Conservation (phyloP, 805 yeast genomes). For the Lachancea nothofagi region DNA sequence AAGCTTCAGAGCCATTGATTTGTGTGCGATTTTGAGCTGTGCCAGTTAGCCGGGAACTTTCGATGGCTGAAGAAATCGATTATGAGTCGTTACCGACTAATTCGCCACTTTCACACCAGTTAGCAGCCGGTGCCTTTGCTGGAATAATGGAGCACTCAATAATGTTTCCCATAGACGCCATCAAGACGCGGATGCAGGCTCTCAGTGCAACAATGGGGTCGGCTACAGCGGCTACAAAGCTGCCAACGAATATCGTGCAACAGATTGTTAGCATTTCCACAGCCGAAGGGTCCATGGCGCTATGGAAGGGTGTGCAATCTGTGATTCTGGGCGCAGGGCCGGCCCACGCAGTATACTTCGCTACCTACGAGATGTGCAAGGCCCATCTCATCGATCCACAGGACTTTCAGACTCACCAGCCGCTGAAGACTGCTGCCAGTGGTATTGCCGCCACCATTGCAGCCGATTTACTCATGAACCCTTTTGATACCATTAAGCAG, state of each 20-base stretch:
- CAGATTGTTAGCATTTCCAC: conserved; percentile 74
- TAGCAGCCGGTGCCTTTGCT: conserved; percentile 95
- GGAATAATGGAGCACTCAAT: conserved; percentile 98
- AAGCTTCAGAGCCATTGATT: not conserved
- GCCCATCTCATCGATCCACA: conserved; percentile 32
- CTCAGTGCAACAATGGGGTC: conserved; percentile 28
- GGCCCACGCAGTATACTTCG: conserved; percentile 93
- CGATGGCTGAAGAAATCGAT: conserved; percentile 51
- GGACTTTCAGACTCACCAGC: conserved; percentile 47
- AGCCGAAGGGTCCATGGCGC: conserved; percentile 78
- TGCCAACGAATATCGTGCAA: conserved; percentile 41
- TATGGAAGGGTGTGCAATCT: conserved; percentile 92
- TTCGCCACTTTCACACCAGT: conserved; percentile 76
- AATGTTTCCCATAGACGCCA: conserved; percentile 95
- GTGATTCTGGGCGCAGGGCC: conserved; percentile 98
- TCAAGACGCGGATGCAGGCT: conserved; percentile 88
- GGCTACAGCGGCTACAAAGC: conserved; percentile 11
- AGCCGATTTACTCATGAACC: conserved; percentile 94
- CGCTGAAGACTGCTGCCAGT: conserved; percentile 76
- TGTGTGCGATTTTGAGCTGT: not conserved
- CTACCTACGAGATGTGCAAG: conserved; percentile 79
- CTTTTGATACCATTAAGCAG: conserved; percentile 92
- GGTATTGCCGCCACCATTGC: conserved; percentile 92
- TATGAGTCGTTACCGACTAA: conserved; percentile 88
- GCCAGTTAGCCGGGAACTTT: not conserved